These are phyloP conservation scores for Heliosperma pusillum DNA, from an alignment of 148 eudicot genomes.

Conservation along the genomic window DNA sequence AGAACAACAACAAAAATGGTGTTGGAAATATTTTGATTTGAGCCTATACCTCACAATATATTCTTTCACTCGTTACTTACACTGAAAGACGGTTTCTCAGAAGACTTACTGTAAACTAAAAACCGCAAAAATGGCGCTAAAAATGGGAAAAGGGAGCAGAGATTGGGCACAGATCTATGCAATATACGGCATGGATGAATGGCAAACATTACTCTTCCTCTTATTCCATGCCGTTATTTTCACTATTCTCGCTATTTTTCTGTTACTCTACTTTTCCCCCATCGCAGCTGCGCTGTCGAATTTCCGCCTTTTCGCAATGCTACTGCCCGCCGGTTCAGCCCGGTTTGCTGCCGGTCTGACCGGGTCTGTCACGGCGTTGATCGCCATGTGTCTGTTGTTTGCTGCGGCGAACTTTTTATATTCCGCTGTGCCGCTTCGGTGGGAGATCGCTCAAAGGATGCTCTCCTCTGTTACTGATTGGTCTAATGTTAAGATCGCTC, in stretches of 20 bases:
- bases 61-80: too few relatives aligned
- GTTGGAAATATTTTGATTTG: too few relatives aligned
- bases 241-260: slow-evolving; percentile 45
- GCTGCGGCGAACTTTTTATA: slow-evolving; percentile 75
- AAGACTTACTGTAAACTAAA: too few relatives aligned
- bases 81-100: too few relatives aligned
- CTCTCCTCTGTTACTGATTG: slow-evolving; percentile 62
- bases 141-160: slow-evolving; percentile 61
- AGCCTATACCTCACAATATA: too few relatives aligned
- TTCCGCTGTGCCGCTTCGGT: slow-evolving; percentile 71
- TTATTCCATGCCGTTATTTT: slow-evolving; percentile 51
- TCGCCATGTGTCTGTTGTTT: slow-evolving; percentile 58
- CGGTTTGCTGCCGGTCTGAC: slow-evolving; percentile 63
- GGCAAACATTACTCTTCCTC: slow-evolving; percentile 66
- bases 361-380: slow-evolving; percentile 75
- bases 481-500: slow-evolving; percentile 66
- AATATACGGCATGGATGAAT: slow-evolving; percentile 86
- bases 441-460: slow-evolving; percentile 88
- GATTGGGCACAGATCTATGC: slow-evolving; percentile 95
- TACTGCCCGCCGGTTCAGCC: slow-evolving; percentile 45
- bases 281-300: slow-evolving; percentile 31
- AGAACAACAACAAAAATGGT: too few relatives aligned
- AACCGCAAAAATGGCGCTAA: neutral
- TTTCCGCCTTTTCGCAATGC: slow-evolving; percentile 29
- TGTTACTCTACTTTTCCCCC: slow-evolving; percentile 48